phyloP scores from a whole-genome alignment of 257 asterid genomes.

The Fraxinus quadrangulata region DNA sequence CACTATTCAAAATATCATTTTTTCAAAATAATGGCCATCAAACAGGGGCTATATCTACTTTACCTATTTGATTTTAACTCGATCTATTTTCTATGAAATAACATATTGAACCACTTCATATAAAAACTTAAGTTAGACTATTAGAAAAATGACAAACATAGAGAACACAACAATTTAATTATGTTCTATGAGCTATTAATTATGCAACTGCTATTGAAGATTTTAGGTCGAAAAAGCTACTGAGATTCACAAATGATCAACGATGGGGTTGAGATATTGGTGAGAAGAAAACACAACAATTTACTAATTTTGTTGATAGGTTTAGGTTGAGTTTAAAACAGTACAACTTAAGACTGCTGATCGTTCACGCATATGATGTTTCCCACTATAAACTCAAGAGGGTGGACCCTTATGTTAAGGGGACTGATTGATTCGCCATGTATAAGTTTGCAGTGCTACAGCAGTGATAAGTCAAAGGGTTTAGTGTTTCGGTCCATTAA shows the following conservation, averaged over 20 bases:
- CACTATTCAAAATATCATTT: no score
- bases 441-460: not conserved
- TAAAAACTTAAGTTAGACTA: no score
- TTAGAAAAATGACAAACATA: no score
- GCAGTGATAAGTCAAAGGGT: not conserved
- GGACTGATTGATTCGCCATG: not conserved
- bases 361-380: constrained; percentile 7
- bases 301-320: not conserved
- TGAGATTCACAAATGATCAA: not conserved
- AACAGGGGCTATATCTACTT: no score
- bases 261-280: not conserved
- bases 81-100: no score
- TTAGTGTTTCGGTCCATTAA: not conserved
- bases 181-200: no score
- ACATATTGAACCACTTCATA: no score
- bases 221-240: not conserved
- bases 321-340: constrained; percentile 14
- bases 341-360: constrained; percentile 4
- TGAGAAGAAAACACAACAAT: not conserved
- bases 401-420: not conserved
- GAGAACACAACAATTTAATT: no score
- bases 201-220: no score
- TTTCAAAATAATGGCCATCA: no score
- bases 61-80: no score
- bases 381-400: constrained; percentile 1